Base-by-base conservation (phyloP, 164 flowering plant genomes). In the Magnolia changhungtana region DNA sequence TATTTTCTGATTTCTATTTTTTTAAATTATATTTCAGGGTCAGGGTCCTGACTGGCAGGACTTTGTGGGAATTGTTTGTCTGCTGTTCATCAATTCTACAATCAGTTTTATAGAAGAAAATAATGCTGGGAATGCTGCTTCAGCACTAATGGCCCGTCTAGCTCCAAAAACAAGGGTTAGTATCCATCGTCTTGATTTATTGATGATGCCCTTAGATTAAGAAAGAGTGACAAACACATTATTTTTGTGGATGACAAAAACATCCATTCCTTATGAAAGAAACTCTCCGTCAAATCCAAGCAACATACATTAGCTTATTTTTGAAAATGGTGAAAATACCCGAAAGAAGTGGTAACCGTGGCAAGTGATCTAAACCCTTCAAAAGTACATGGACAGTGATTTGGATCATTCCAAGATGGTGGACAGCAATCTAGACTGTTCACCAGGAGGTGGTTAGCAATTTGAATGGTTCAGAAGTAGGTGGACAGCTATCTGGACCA, bases 71-170 rank as follows among this genome's bases (percentile, higher is more conserved):
- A 92, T 92, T 69, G 72, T 91, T 55, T 88, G 92, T 79, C 82
- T 93, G 45, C 73, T 93, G 75, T 2, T 91, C 64, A 86, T 93
- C 79, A 93, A 93, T 78, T 91, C 97, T 64, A 90, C 95, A 24
- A 91, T 93, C 73, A 93, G 97, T 83, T 93, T 93, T 73, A 82
- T 93, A 75, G 97, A 93, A 82, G 97, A 93, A 84, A 93, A 91
- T 59, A 91, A 91, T 89, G 98, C 98, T 51, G 96, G 98, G 59
- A 89, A 90, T 86, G 97, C 96, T 72, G 97, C 97, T 29, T 86
- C 93, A 24, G 87, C 95, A 58, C 92, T 91, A 55, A 91, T 90
- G 96, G 98, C 94, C 24, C 92, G 76, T 77, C 84, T 93, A 75
- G 94, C 97, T 80, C 98, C 96, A 61, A 93, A 89, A 82, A 88